Percentiles rank a stretch among this genome's conserved stretches.
phyloP scores from a whole-genome alignment of 331 rosid species.

The Arachis monticola region DNA sequence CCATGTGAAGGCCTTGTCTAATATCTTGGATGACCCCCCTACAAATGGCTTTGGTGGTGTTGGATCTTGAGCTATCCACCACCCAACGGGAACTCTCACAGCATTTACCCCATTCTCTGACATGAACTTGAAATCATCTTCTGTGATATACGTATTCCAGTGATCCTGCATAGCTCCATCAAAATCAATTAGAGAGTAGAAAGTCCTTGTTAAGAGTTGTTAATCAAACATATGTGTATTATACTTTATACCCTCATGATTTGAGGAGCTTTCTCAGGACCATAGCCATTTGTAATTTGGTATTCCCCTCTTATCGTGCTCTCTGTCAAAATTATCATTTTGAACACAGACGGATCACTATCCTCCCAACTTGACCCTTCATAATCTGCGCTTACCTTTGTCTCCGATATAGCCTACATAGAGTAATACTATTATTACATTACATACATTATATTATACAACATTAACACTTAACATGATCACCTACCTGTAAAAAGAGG shows the following conservation, averaged over 20 bases:
- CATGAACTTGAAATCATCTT: slow-evolving; percentile 72
- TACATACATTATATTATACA: neutral
- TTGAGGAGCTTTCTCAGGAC: slow-evolving; percentile 60
- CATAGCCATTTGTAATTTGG: slow-evolving; percentile 79
- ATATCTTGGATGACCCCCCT: slow-evolving; percentile 59
- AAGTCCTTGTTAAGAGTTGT: neutral
- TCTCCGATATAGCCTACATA: slow-evolving; percentile 50
- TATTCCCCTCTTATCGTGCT: slow-evolving; percentile 55
- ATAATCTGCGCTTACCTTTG: slow-evolving; percentile 49
- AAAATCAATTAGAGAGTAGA: slow-evolving; percentile 5
- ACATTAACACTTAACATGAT: neutral
- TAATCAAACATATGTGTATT: neutral
- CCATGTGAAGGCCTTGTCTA: slow-evolving; percentile 77
- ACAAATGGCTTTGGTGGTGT: slow-evolving; percentile 70
- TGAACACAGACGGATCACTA: slow-evolving; percentile 63
- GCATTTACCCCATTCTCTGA: slow-evolving; percentile 64
- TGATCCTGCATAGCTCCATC: slow-evolving; percentile 52
- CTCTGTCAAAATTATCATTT: slow-evolving; percentile 46
- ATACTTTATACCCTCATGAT: slow-evolving; percentile 54
- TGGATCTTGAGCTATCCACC: slow-evolving; percentile 79
- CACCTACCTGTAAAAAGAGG: slow-evolving; percentile 56
- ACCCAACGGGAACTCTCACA: slow-evolving; percentile 74
- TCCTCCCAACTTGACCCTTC: slow-evolving; percentile 61
- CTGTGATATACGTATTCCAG: slow-evolving; percentile 60
- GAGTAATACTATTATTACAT: neutral